These are phyloP conservation scores for Blastobotrys raffinosifermentans DNA, from an alignment of 1,139 yeast species.

Conservation along the genomic window DNA sequence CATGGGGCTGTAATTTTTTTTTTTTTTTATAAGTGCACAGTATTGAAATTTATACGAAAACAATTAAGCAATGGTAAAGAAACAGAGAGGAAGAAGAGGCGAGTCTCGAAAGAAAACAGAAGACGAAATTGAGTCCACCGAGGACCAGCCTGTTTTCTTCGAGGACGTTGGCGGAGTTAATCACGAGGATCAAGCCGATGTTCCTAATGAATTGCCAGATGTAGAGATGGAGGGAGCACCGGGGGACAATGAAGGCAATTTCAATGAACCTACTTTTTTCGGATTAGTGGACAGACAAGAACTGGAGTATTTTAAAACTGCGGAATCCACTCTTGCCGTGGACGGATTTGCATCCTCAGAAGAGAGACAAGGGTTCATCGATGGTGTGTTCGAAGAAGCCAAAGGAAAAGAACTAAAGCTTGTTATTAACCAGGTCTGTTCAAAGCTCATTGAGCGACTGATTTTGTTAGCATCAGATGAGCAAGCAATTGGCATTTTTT, in stretches of 20 bases:
- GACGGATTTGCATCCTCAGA: slow-evolving; percentile 72
- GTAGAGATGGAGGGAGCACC: no score
- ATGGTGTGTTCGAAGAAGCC: slow-evolving; percentile 78
- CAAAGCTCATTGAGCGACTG: slow-evolving; percentile 84
- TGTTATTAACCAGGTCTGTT: slow-evolving; percentile 91
- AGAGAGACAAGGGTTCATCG: slow-evolving; percentile 66
- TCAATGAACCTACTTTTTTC: slow-evolving; percentile 46
- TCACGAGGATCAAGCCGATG: not conserved
- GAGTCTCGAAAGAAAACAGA: no score
- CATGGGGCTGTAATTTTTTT: not conserved
- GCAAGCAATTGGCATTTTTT: slow-evolving; percentile 59
- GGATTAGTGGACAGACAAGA: slow-evolving; percentile 83
- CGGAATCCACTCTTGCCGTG: slow-evolving; percentile 78
- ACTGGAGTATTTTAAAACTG: slow-evolving; percentile 84
- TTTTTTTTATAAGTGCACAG: not conserved
- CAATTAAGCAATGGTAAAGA: no score
- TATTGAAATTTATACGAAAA: no score
- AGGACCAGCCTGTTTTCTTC: not conserved
- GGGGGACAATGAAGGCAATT: not conserved
- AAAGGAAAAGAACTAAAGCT: slow-evolving; percentile 86
- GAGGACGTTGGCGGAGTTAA: not conserved
- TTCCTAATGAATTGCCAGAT: no score
- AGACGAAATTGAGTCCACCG: not conserved
- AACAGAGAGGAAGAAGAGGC: not conserved
- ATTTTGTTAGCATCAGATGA: slow-evolving; percentile 58